Evolutionary conservation across 768 basidiomycete species (phyloP).

Genomic region (Collybiopsis confluens): DNA sequence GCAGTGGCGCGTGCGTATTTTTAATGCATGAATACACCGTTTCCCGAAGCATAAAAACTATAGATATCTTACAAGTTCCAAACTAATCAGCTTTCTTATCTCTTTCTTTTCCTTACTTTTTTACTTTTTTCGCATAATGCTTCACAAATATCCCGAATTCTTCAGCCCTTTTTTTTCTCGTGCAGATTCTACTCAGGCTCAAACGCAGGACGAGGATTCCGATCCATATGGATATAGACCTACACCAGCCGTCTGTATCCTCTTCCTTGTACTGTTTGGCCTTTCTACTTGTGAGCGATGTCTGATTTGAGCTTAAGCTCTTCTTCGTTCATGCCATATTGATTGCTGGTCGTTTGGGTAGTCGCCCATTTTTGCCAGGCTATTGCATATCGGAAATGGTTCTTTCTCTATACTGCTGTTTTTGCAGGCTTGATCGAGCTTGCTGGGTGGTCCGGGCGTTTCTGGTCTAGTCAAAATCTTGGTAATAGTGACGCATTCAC

Average conservation of each 20-base stretch:
- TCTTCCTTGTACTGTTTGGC: constrained; percentile 27
- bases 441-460: constrained; percentile 31
- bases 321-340: background rate
- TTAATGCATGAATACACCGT: too few relatives aligned
- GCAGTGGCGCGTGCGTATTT: too few relatives aligned
- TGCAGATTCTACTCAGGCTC: too few relatives aligned
- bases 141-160: too few relatives aligned
- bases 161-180: too few relatives aligned
- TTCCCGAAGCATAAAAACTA: too few relatives aligned
- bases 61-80: too few relatives aligned
- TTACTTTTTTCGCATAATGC: too few relatives aligned
- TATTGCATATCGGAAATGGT: constrained; percentile 26
- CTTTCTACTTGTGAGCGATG: constrained; percentile 23
- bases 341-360: constrained; percentile 12
- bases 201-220: background rate
- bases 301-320: too few relatives aligned
- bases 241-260: constrained; percentile 25
- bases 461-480: constrained; percentile 26
- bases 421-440: constrained; percentile 29
- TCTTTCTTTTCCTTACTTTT: too few relatives aligned
- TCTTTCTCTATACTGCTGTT: constrained; percentile 27
- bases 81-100: too few relatives aligned
- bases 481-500: constrained; percentile 26
- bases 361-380: constrained; percentile 28
- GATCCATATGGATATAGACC: constrained; percentile 28